Percentiles rank a stretch among this genome's conserved stretches.
These are phyloP conservation scores for Scheffersomyces insectosa DNA, from an alignment of 1,139 yeast species.

Conservation along the genomic window DNA sequence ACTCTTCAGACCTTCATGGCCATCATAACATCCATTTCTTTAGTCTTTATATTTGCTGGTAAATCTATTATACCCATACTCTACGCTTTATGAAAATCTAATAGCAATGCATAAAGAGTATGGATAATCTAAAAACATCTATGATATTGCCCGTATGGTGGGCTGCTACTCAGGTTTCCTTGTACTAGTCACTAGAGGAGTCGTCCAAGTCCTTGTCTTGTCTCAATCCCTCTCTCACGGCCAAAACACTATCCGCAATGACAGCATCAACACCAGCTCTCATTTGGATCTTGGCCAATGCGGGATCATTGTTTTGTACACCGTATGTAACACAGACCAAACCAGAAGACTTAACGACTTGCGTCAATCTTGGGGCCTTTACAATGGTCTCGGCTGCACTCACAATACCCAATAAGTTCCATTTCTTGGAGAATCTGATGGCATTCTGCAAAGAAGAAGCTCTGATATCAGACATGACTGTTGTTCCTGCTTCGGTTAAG, in stretches of 20 bases:
- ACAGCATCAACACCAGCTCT: conserved; percentile 97
- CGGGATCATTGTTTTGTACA: conserved; percentile 79
- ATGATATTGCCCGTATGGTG: too few species aligned
- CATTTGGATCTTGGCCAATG: conserved; percentile 82
- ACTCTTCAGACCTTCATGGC: too few species aligned
- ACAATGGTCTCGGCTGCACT: conserved; percentile 86
- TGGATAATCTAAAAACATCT: too few species aligned
- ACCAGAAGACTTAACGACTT: conserved; percentile 86
- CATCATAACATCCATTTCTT: too few species aligned
- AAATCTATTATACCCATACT: too few species aligned
- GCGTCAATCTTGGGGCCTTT: conserved; percentile 83
- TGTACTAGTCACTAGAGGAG: conserved; percentile 6
- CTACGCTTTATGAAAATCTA: too few species aligned
- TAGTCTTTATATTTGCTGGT: too few species aligned
- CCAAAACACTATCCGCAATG: conserved; percentile 91
- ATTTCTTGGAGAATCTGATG: conserved; percentile 83
- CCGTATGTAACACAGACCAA: conserved; percentile 95
- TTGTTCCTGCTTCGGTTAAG: conserved; percentile 86
- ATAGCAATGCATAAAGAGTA: too few species aligned
- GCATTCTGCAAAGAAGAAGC: conserved; percentile 90
- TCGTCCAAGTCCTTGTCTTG: conserved; percentile 23
- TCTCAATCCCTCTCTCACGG: conserved; percentile 81
- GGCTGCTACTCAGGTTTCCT: conserved; percentile 1
- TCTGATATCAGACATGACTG: conserved; percentile 81
- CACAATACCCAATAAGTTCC: conserved; percentile 92